phyloP scores from a whole-genome alignment of 768 basidiomycete genomes.

The Lactifluus volemus region DNA sequence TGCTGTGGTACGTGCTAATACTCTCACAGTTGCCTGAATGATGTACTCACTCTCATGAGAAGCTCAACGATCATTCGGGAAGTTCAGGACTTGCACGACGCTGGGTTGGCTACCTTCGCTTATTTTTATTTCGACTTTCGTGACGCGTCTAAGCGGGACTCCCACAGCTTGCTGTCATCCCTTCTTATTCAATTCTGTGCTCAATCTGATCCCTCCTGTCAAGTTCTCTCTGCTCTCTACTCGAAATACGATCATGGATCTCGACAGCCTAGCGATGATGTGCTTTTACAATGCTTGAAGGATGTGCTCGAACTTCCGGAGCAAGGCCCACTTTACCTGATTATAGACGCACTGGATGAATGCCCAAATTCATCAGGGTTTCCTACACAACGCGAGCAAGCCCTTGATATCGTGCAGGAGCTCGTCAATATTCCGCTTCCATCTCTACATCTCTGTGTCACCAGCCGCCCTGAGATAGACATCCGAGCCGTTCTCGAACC shows the following conservation, averaged over 20 bases:
- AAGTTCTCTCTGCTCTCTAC: neutral
- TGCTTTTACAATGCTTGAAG: no score
- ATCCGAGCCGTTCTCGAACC: neutral
- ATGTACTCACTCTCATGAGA: no score
- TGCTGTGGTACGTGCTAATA: no score
- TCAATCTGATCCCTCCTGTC: neutral
- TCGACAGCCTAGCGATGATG: neutral
- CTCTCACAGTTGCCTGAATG: no score
- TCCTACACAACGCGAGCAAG: neutral
- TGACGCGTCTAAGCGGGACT: neutral
- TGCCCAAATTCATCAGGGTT: neutral
- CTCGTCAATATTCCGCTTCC: neutral
- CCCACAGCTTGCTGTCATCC: neutral
- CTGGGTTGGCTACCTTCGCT: neutral
- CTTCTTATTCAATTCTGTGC: neutral
- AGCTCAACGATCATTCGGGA: no score
- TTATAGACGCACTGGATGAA: neutral
- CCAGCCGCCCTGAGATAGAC: neutral
- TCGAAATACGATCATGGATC: neutral
- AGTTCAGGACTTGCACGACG: no score
- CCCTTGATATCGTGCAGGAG: neutral
- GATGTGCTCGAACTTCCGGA: no score
- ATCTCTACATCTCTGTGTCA: neutral
- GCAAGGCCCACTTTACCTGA: neutral
- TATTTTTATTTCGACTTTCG: neutral